These are phyloP conservation scores for Aspergillus nidulans DNA, from an alignment of 495 filamentous ascomycete genomes.

Conservation along the genomic window DNA sequence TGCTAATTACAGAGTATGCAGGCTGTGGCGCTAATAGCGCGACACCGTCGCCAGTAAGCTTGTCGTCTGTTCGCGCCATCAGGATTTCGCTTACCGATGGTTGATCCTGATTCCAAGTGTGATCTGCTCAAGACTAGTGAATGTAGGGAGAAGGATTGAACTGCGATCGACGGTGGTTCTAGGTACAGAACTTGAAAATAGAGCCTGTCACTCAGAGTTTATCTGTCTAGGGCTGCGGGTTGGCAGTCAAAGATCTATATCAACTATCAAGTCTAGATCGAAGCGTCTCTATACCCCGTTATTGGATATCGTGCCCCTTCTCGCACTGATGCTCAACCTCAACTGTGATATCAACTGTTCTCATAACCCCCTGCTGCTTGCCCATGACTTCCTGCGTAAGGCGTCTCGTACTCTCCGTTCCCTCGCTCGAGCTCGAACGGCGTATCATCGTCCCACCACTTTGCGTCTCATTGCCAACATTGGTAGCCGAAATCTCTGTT, in stretches of 20 bases:
- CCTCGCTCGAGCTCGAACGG: constrained; percentile 10
- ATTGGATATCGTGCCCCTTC: background rate
- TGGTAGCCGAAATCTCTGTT: constrained; percentile 5
- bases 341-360: constrained; percentile 23
- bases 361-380: constrained; percentile 3
- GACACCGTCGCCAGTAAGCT: background rate
- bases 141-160: too few relatives aligned
- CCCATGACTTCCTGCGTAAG: constrained; percentile 11
- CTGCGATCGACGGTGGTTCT: background rate
- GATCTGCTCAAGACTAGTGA: too few relatives aligned
- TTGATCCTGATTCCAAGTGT: background rate
- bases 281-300: too few relatives aligned
- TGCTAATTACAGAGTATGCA: background rate
- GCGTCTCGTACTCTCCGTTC: constrained; percentile 15
- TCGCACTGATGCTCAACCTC: constrained; percentile 8
- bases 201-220: background rate
- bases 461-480: background rate
- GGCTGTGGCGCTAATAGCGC: background rate
- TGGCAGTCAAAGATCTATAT: too few relatives aligned
- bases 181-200: background rate
- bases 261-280: too few relatives aligned
- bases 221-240: background rate
- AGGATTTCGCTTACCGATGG: background rate
- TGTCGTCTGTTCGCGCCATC: background rate
- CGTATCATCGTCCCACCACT: background rate